Evolutionary conservation across 441 rosid genomes (phyloP), one percentile per base, ranked within the genome.

Genomic region (Gossypium lobatum): DNA sequence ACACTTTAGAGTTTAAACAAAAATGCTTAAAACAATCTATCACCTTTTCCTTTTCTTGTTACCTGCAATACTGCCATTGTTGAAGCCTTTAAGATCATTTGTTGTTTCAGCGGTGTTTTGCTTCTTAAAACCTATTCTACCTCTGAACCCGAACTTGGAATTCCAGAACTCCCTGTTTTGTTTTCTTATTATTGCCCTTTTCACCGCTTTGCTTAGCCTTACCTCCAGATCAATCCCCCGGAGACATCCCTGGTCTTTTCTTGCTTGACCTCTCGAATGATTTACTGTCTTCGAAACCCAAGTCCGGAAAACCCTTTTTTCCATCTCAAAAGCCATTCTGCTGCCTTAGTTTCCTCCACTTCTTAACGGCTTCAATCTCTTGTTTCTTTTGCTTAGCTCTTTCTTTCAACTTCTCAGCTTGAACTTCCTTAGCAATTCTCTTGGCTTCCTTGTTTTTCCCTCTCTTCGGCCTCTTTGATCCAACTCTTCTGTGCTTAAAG

Each of bases 261-360:
- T 90, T 91, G 48, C 74, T 81, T 1, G 91, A 83, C 79, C 86
- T 89, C 77, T 83, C 84, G 48, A 91, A 91, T n/a, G 73, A 50
- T 78, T 85, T 87, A 0, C 89, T 89, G 0, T 84, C 89, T 39
- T 85, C 91, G 14, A 95, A 93, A 48, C 85, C 77, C 25, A 93
- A 84, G 52, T 85, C 88, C 60, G 82, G 45, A 5, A 83, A 90
- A 8, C 83, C 85, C 0, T 75, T 90, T 71, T 91, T 85, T 52
- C 81, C 85, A 0, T 77, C 84, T 9, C 77, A 73, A 76, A 85
- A 95, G 54, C 98, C 95, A 18, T 91, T 93, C 77, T 86, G 88
- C 81, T 93, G 91, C 80, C 97, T 88, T 81, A 90, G 95, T 77
- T 93, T 93, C 87, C 96, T 90, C 95, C 96, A 91, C 81, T 91